Conservation (phyloP, 352 stramenopile genomes). For the Aphanomyces cochlioides region DNA sequence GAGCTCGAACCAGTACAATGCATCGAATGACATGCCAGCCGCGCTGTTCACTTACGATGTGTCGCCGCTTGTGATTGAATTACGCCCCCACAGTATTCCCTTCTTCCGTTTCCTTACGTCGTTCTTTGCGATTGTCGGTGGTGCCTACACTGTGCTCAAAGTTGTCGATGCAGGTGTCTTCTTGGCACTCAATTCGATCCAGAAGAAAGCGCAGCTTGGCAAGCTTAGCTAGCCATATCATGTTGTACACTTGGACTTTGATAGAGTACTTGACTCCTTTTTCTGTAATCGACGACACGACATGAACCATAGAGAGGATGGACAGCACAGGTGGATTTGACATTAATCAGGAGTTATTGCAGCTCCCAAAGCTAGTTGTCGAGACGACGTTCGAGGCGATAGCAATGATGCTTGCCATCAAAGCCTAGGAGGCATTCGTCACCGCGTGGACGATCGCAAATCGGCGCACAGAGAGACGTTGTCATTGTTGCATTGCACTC, state of each 20-base stretch:
- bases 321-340: not conserved
- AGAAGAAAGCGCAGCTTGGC: slow-evolving; percentile 79
- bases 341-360: not conserved
- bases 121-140: slow-evolving; percentile 76
- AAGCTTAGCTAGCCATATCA: slow-evolving; percentile 46
- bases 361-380: no score
- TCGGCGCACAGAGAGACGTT: not conserved
- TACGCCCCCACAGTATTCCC: slow-evolving; percentile 61
- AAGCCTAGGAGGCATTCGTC: not conserved
- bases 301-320: slow-evolving; percentile 3
- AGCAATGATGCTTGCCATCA: not conserved
- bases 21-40: slow-evolving; percentile 49
- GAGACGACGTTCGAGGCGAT: not conserved
- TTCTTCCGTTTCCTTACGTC: slow-evolving; percentile 85
- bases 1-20: slow-evolving; percentile 73
- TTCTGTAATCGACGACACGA: not conserved
- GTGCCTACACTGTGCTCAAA: slow-evolving; percentile 81
- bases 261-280: no score
- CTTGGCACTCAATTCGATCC: slow-evolving; percentile 76
- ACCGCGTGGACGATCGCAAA: slow-evolving; percentile 2
- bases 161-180: slow-evolving; percentile 78
- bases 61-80: slow-evolving; percentile 67
- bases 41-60: slow-evolving; percentile 80
- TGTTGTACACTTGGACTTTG: not conserved
- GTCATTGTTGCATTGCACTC: not conserved